Base-by-base conservation (phyloP, 257 asterid species). In the Jacaranda mimosifolia region DNA sequence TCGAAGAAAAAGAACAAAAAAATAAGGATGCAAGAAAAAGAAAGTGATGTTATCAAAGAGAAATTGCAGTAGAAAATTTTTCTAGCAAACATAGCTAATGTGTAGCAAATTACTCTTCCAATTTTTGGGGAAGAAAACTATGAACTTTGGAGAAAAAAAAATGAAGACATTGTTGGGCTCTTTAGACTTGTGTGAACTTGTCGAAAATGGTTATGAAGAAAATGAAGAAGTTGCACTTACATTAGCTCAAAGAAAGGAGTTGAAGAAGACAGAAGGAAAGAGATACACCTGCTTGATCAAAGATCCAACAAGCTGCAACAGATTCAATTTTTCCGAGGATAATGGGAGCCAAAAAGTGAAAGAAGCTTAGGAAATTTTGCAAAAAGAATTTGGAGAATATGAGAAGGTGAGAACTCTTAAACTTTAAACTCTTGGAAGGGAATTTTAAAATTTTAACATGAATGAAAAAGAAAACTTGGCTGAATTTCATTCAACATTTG, bases 381-480 rank as follows among this genome's bases (percentile, higher is more conserved):
- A n/a, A 42, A 40, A 40, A 65, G 46, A 42, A 65, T 65, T 43
- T 21, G 72, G 56, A 35, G 48, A 49, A 32, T 63, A 51, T 70
- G 63, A 49, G 5, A 52, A 70, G 26, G 69, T 73, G 18, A 73
- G 69, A 73, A 13, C 69, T 8, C 43, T 73, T 7, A 73, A 73
- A 73, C 59, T 73, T 19, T 69, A 73, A 73, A 42, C 63, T 73
- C 69, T 40, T 17, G 19, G 43, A 73, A 4, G 69, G 7, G 59
- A 58, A 11, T 42, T 58, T 5, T 60, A 59, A 39, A 58, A 73
- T 26, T 9, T 46, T 10, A 73, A 9, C 45, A 59, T 73, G 77
- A 73, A 73, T 3, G 26, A 73, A 5, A 73, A 42, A 3, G 77
- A 73, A 9, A 58, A 17, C 57, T 73, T 73, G 68, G 18, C 39